Evolutionary conservation across 805 yeast species (phyloP).

Genomic region (Kregervanrija fluxuum): DNA sequence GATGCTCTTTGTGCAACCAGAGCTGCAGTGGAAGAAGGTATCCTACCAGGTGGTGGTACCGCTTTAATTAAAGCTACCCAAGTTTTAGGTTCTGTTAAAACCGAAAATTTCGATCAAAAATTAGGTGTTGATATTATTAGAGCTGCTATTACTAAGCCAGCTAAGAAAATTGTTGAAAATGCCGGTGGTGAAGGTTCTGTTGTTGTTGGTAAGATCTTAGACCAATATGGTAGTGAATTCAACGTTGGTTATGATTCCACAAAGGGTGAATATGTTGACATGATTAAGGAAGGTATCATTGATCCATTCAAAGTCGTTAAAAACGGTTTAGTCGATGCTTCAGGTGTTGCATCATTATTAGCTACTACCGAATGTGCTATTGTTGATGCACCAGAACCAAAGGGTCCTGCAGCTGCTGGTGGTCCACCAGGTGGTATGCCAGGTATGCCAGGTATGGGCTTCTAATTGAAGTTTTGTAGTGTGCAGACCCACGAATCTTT

Average conservation of each 20-base stretch:
- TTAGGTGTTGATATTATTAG: conserved; percentile 91
- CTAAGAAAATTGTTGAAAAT: conserved; percentile 89
- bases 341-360: conserved; percentile 94
- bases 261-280: conserved; percentile 88
- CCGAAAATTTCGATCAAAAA: conserved; percentile 91
- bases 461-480: conserved; percentile 3
- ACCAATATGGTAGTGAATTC: conserved; percentile 59
- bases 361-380: conserved; percentile 99
- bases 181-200: conserved; percentile 98
- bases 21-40: conserved; percentile 98
- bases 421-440: conserved; percentile 53
- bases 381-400: conserved; percentile 88
- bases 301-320: conserved; percentile 98
- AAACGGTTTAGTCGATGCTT: conserved; percentile 91
- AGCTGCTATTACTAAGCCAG: conserved; percentile 91
- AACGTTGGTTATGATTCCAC: conserved; percentile 88
- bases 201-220: conserved; percentile 81
- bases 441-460: conserved; percentile 46
- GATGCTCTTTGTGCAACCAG: conserved; percentile 98
- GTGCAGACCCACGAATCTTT: too few species aligned
- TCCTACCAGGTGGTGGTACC: conserved; percentile 99
- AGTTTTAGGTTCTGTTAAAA: conserved; percentile 59
- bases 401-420: conserved; percentile 45
- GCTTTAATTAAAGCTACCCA: conserved; percentile 90
- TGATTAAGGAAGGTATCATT: conserved; percentile 94